A percentile compares a stretch with the other conserved stretches of the same genome.
Conservation (phyloP, 257 asterid genomes). For the Plantago major region DNA sequence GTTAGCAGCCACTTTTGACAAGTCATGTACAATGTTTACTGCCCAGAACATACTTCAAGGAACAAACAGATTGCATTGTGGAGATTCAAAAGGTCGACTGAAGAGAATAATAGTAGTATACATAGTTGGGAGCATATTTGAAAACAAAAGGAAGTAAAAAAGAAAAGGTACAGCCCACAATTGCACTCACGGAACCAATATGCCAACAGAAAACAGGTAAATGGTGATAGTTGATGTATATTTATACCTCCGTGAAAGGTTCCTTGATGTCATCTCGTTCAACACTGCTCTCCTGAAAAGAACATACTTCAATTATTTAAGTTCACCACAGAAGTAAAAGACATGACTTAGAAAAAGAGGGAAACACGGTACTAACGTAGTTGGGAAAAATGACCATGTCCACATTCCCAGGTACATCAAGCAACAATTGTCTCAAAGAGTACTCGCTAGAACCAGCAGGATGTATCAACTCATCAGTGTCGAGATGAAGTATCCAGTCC, state of each 20-base stretch:
- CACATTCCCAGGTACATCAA: constrained; percentile 74
- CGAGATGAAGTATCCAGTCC: constrained; percentile 98
- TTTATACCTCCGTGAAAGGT: constrained; percentile 90
- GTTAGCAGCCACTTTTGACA: constrained; percentile 15
- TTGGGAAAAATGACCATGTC: constrained; percentile 98
- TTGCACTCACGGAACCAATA: constrained; percentile 8
- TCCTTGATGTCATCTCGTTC: constrained; percentile 92
- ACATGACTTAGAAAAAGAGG: neutral
- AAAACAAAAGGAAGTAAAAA: too few species aligned
- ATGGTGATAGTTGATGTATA: neutral
- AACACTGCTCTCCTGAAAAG: constrained; percentile 86
- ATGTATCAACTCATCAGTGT: constrained; percentile 92
- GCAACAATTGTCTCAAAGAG: constrained; percentile 81
- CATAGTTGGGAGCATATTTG: too few species aligned
- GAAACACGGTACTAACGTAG: constrained; percentile 52
- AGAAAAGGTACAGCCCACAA: neutral
- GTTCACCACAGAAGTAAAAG: neutral
- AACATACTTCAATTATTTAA: constrained; percentile 3
- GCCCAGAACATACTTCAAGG: neutral
- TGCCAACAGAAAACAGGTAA: constrained; percentile 2
- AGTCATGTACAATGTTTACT: constrained; percentile 7
- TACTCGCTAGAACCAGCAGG: constrained; percentile 93
- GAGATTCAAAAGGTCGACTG: constrained; percentile 1
- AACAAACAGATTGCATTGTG: neutral
- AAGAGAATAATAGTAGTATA: neutral